These are phyloP conservation scores for Pythium grandisporangium DNA, from an alignment of 352 stramenopile species.

Conservation along the genomic window DNA sequence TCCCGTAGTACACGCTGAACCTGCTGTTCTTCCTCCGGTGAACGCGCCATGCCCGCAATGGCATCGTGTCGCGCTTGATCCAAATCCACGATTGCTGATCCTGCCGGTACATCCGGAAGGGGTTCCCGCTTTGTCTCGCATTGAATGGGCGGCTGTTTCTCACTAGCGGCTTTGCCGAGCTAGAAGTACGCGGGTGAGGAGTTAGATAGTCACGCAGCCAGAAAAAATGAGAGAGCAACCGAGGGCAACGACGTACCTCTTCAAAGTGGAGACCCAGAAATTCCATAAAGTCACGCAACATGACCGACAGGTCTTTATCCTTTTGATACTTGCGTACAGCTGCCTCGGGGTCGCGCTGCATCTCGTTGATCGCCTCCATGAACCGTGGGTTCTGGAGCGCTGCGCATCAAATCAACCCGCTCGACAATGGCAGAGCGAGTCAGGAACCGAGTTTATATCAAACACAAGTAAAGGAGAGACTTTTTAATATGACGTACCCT, in stretches of 20 bases:
- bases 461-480: background rate
- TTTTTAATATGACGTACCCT: conserved; percentile 21
- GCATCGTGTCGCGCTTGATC: conserved; percentile 38
- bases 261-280: conserved; percentile 71
- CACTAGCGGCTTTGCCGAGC: conserved; percentile 25
- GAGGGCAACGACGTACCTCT: conserved; percentile 23
- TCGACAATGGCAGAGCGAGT: background rate
- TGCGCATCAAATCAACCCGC: too few relatives aligned
- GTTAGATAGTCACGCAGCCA: background rate
- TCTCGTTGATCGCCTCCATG: conserved; percentile 51
- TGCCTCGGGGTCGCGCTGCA: conserved; percentile 48
- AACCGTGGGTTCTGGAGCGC: conserved; percentile 64
- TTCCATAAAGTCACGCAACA: conserved; percentile 63
- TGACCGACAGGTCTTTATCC: conserved; percentile 40
- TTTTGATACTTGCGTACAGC: conserved; percentile 63
- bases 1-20: conserved; percentile 59
- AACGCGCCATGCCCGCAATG: conserved; percentile 44
- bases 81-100: conserved; percentile 48
- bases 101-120: conserved; percentile 3
- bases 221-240: background rate
- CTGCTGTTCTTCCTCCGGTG: conserved; percentile 52
- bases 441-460: too few relatives aligned
- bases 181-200: too few relatives aligned
- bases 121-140: too few relatives aligned
- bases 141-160: too few relatives aligned